These are phyloP conservation scores for Suillus luteus DNA, from an alignment of 768 basidiomycete species.

Conservation along the genomic window DNA sequence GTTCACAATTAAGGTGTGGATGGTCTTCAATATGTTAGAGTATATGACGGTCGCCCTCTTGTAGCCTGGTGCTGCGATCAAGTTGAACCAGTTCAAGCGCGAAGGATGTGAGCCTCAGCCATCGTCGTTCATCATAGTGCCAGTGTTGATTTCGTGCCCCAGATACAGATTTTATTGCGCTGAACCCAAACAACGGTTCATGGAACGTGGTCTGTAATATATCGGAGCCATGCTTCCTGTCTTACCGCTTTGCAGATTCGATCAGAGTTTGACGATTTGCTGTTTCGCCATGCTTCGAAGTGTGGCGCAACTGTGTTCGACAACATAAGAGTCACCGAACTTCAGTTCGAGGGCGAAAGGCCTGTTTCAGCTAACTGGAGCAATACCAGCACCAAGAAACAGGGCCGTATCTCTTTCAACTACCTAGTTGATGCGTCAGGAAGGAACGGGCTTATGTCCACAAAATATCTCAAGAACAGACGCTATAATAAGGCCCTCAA, in stretches of 20 bases:
- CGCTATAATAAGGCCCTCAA: constrained; percentile 33
- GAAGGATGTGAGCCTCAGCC: constrained; percentile 52
- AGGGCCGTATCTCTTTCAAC: constrained; percentile 34
- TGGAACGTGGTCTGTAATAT: constrained; percentile 59
- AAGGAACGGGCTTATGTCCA: constrained; percentile 38
- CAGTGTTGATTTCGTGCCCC: neutral
- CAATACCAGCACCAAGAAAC: constrained; percentile 20
- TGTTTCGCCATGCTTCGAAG: constrained; percentile 57
- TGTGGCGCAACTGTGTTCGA: constrained; percentile 57
- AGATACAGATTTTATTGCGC: constrained; percentile 64
- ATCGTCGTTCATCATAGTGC: neutral
- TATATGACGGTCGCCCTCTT: neutral
- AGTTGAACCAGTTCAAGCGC: constrained; percentile 64
- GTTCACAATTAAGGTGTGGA: constrained; percentile 49
- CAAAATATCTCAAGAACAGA: constrained; percentile 38
- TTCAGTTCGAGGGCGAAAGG: constrained; percentile 28
- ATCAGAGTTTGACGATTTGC: constrained; percentile 61
- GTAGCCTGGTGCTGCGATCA: constrained; percentile 65
- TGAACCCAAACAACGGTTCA: constrained; percentile 54
- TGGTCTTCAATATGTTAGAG: neutral
- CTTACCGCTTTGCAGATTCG: constrained; percentile 41
- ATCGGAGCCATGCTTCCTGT: neutral
- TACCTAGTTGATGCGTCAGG: constrained; percentile 41
- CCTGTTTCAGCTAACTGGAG: constrained; percentile 32
- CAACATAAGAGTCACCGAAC: constrained; percentile 48